Evolutionary conservation across 495 filamentous ascomycete species (phyloP), one percentile per base, ranked within the genome.

Genomic region (Echria macrotheca): DNA sequence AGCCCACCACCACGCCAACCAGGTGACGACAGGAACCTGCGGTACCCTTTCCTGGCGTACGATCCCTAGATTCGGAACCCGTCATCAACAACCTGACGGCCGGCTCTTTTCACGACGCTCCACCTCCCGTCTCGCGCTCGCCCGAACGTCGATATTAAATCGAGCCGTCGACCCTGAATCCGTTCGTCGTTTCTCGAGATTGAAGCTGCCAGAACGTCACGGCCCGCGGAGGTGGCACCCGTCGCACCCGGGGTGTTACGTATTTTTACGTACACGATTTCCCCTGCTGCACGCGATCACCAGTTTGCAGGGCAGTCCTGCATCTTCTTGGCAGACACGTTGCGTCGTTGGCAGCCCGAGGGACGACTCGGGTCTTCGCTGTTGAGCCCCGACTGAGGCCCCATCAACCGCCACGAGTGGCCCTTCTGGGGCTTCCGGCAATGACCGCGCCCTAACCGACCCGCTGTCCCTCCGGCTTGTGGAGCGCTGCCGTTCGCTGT

Each of bases 221-320:
- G 29, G 38, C 38, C 33, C 45, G 48, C 43, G 15, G 19, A 26
- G 39, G 48, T 52, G 57, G 53, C 29, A 28, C 45, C 38, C 29
- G 32, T 42, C 37, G 50, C 39, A 28, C 33, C 45, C 45, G 41
- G 37, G 38, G 29, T 50, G 53, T 58, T 60, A 54, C 58, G 50
- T 55, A 54, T 22, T 61, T 46, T 61, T 64, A 64, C 61, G 58
- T 64, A 64, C 61, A 46, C 32, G 44, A 55, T 54, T 42, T 36
- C 36, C 25, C 32, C 45, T 45, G 49, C 47, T 17, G 50, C 57
- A 48, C 56, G 45, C 56, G 48, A 52, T 54, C 49, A 51, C 38
- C 21, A 24, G 25, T 23, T 29, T 21, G 21, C 44, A 44, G 29
- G 40, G 26, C 40, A 32, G 37, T 10, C 47, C 38, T 40, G 41